Conservation (phyloP, 2,329 filamentous ascomycete genomes). For the Paecilomyces formosus region DNA sequence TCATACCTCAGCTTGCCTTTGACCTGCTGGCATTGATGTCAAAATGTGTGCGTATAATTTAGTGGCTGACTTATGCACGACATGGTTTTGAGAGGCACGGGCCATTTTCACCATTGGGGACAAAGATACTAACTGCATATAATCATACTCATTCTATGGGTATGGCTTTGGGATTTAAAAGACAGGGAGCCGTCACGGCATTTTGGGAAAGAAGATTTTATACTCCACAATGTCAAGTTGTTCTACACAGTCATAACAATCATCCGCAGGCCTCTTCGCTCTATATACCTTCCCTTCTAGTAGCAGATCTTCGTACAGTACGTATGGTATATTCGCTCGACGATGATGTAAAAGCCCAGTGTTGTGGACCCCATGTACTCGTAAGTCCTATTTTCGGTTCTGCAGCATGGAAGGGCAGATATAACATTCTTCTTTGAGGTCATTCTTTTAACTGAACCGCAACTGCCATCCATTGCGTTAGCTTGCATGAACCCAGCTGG, state of each 20-base stretch:
- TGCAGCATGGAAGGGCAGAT: too few species aligned
- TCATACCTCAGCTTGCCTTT: too few species aligned
- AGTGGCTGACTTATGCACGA: neutral
- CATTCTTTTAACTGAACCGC: too few species aligned
- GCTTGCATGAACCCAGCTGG: too few species aligned
- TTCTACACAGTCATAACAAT: neutral
- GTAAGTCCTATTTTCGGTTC: too few species aligned
- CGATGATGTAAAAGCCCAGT: neutral
- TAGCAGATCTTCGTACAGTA: conserved; percentile 5
- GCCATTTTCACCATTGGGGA: conserved; percentile 1
- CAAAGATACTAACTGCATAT: too few species aligned
- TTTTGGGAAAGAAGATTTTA: neutral
- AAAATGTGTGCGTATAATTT: neutral
- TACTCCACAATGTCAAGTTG: neutral
- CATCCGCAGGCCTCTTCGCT: too few species aligned
- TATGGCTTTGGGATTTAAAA: conserved; percentile 5
- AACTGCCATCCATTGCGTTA: too few species aligned
- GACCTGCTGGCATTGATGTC: too few species aligned
- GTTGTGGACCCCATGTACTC: neutral
- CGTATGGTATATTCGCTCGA: conserved; percentile 1
- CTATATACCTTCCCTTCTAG: neutral
- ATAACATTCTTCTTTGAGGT: too few species aligned
- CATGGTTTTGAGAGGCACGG: conserved; percentile 8
- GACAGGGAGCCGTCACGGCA: neutral
- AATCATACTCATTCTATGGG: neutral